phyloP scores from a whole-genome alignment of 2,329 filamentous ascomycete genomes.

The Cercospora nicotianae region DNA sequence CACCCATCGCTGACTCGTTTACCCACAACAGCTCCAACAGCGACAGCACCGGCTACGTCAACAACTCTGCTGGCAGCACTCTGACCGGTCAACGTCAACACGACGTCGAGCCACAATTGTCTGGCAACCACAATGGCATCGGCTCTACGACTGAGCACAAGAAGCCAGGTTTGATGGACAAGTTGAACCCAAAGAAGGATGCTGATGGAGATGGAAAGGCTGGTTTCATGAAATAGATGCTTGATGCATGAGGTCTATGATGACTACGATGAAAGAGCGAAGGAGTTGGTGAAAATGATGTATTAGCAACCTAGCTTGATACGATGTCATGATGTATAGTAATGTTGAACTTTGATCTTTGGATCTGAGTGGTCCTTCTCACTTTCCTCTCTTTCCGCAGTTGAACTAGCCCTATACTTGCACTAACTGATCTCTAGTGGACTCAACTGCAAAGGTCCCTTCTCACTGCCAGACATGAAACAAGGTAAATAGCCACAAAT shows the following conservation, averaged over 20 bases:
- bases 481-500: no score
- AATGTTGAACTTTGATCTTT: neutral
- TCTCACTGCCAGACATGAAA: no score
- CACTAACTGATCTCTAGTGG: no score
- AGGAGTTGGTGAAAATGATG: neutral
- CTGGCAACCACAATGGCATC: slow-evolving; percentile 10
- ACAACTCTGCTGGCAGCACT: neutral
- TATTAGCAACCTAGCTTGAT: neutral
- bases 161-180: slow-evolving; percentile 54
- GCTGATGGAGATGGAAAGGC: slow-evolving; percentile 57
- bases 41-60: neutral
- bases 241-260: neutral
- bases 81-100: slow-evolving; percentile 9
- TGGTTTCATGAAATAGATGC: slow-evolving; percentile 52
- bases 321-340: neutral
- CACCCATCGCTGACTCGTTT: slow-evolving; percentile 11
- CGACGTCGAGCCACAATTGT: slow-evolving; percentile 1
- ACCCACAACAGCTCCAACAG: neutral
- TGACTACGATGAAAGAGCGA: neutral
- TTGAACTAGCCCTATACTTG: no score
- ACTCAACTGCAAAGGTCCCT: no score
- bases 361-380: no score
- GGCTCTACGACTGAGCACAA: slow-evolving; percentile 17
- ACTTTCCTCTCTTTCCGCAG: no score
- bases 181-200: slow-evolving; percentile 57